These are phyloP conservation scores for Pyrenopolyporus hunteri DNA, from an alignment of 495 filamentous ascomycete species.

Conservation along the genomic window DNA sequence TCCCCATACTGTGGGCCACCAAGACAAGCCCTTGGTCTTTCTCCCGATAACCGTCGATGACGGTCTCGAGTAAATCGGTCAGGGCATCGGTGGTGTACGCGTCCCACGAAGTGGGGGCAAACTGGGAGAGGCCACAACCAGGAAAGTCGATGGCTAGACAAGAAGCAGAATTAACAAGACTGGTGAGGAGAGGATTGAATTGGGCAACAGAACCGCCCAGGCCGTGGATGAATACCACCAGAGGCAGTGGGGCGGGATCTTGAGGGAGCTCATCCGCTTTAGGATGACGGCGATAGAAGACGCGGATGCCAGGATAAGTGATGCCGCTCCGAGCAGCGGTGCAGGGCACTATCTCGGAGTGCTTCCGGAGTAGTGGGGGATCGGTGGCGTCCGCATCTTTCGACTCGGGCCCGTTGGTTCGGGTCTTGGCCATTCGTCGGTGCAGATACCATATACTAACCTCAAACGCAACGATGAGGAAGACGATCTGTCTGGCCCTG, in stretches of 20 bases:
- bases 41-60: constrained; percentile 74
- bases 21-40: constrained; percentile 77
- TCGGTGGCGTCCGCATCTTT: constrained; percentile 60
- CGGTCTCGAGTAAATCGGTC: constrained; percentile 70
- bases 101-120: constrained; percentile 71
- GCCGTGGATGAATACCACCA: constrained; percentile 90
- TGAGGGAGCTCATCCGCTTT: constrained; percentile 78
- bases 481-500: constrained; percentile 21
- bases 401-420: constrained; percentile 32
- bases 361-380: constrained; percentile 76
- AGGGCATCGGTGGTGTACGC: constrained; percentile 81
- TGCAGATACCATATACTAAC: constrained; percentile 34
- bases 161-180: constrained; percentile 82
- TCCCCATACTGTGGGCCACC: constrained; percentile 88
- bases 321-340: constrained; percentile 62
- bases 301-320: constrained; percentile 77
- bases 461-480: constrained; percentile 32
- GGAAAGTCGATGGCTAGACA: constrained; percentile 90
- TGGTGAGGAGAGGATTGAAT: constrained; percentile 81
- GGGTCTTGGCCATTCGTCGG: constrained; percentile 40
- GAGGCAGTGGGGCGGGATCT: constrained; percentile 73
- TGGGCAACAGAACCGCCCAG: constrained; percentile 89
- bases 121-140: constrained; percentile 81
- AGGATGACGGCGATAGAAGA: constrained; percentile 82
- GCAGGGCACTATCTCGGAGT: constrained; percentile 74